phyloP scores from a whole-genome alignment of 331 rosid genomes.

The Ulmus americana region DNA sequence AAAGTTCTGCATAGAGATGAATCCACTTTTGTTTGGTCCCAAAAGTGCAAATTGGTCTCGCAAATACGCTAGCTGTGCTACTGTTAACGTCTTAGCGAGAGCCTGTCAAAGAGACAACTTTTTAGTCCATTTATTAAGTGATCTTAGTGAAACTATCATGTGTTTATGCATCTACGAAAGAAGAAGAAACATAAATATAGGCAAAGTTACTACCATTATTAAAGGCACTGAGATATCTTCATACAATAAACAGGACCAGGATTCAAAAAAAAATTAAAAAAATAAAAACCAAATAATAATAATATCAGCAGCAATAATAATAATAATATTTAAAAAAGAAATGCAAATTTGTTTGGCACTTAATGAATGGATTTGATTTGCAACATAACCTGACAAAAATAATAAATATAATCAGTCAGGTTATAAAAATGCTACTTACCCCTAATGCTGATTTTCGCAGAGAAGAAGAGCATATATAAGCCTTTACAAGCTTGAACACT shows the following conservation, averaged over 20 bases:
- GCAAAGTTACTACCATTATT: background rate
- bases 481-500: conserved; percentile 55
- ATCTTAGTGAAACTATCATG: background rate
- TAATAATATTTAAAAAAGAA: too few species aligned
- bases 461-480: conserved; percentile 59
- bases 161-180: background rate
- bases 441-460: conserved; percentile 66
- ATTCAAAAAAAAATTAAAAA: background rate
- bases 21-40: conserved; percentile 73
- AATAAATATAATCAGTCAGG: conserved; percentile 3
- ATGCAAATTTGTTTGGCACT: too few species aligned
- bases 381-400: background rate
- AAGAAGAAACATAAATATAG: background rate
- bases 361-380: too few species aligned
- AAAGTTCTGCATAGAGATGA: conserved; percentile 80
- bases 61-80: conserved; percentile 60
- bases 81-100: conserved; percentile 68
- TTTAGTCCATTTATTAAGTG: conserved; percentile 11
- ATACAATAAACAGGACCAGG: background rate
- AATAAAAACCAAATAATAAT: background rate
- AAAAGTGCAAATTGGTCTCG: conserved; percentile 59
- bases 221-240: background rate
- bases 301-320: too few species aligned
- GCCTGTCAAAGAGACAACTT: conserved; percentile 47
- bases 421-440: conserved; percentile 31